Base-by-base conservation (phyloP, 441 rosid genomes). In the Codiaeum variegatum region DNA sequence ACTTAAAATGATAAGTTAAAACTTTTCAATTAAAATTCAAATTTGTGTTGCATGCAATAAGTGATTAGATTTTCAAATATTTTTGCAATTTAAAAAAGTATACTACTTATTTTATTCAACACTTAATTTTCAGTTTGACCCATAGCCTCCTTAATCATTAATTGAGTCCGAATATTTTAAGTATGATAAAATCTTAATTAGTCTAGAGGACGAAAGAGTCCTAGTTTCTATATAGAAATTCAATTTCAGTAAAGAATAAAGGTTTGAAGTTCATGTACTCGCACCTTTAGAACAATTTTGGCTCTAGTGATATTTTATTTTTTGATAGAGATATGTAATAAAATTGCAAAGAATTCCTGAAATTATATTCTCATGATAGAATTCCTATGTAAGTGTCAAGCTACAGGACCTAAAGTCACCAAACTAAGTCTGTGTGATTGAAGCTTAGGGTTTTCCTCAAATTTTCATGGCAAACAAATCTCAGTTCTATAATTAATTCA, bases 341-440 rank as follows among this genome's bases (percentile, higher is more conserved):
- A 6, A 29, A 46, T 29, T 61, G 6, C 21, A 61, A 61, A 29
- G 42, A 18, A 61, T 32, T 61, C 32, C 6, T 29, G 19, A 23
- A 6, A 28, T 16, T 2, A 9, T 16, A 6, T 11, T 40, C 15
- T 28, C 26, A 66, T 19, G 44, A 38, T 40, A 40, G 2, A 40
- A 40, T 9, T 40, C 44, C 13, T 40, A 40, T 23, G 21, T 40
- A 67, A 23, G 24, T 66, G 32, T 6, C 24, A 40, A 10, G 21
- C 70, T 66, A 66, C 70, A 28, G 26, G 36, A 47, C 56, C 40
- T 66, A 15, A 32, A 32, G 24, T 34, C 38, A 66, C 70, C 65
- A 13, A 66, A 18, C 3, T 2, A 31, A 19, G 5, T 23, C 28
- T 13, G 29, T 4, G 7, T 29, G 15, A 5, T 10, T 13, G 52